A percentile compares a stretch with the other conserved stretches of the same genome.
These are phyloP conservation scores for Mortierella sp. DNA, from an alignment of 371 early-diverging fungal genomes.

Conservation along the genomic window DNA sequence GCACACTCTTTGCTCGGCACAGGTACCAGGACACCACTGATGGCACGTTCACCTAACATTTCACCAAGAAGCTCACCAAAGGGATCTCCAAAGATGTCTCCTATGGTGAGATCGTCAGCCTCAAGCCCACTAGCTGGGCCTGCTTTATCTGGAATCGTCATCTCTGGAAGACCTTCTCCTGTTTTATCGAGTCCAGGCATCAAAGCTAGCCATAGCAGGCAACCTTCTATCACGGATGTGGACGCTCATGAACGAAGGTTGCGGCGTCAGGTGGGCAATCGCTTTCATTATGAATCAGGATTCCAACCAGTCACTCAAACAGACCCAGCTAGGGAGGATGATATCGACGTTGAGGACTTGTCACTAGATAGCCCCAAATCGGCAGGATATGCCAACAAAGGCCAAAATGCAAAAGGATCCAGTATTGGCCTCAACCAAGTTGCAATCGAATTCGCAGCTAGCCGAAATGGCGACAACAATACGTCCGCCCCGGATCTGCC, in stretches of 20 bases:
- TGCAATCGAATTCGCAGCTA: constrained; percentile 31
- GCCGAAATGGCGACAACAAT: constrained; percentile 32
- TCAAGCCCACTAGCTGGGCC: constrained; percentile 56
- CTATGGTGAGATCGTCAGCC: constrained; percentile 48
- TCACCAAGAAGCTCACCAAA: constrained; percentile 52
- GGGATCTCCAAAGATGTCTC: constrained; percentile 49
- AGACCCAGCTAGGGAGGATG: constrained; percentile 24
- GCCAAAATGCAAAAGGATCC: constrained; percentile 12
- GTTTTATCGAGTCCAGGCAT: constrained; percentile 24
- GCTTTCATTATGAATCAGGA: constrained; percentile 53
- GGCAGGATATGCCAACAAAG: constrained; percentile 10
- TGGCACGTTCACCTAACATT: constrained; percentile 50
- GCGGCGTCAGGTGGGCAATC: constrained; percentile 39
- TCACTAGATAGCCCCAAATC: constrained; percentile 40
- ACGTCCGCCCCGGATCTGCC: constrained; percentile 49
- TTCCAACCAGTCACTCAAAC: constrained; percentile 29
- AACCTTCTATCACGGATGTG: constrained; percentile 55
- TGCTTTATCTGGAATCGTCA: constrained; percentile 35
- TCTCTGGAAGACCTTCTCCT: constrained; percentile 37
- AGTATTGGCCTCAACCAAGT: constrained; percentile 22
- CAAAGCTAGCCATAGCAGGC: constrained; percentile 40
- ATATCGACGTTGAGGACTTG: constrained; percentile 47
- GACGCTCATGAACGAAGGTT: constrained; percentile 54
- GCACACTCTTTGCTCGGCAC: constrained; percentile 31
- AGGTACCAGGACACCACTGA: constrained; percentile 29